These are phyloP conservation scores for Daldinia bambusicola DNA, from an alignment of 495 filamentous ascomycete genomes.

Conservation along the genomic window DNA sequence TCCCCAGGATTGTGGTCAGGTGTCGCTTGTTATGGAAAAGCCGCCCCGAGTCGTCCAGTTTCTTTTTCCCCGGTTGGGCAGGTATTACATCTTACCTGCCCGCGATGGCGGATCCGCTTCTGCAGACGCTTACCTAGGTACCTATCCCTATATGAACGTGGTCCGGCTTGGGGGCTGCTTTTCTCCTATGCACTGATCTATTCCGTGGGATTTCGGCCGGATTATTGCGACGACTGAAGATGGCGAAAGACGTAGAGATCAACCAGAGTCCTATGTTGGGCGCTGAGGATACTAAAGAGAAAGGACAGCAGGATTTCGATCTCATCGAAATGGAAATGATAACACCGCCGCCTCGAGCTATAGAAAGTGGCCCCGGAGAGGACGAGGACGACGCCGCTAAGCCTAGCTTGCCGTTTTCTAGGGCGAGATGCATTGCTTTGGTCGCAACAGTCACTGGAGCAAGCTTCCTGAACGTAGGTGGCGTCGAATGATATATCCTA, in stretches of 20 bases:
- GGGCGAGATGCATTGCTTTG: conserved; percentile 58
- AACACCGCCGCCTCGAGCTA: conserved; percentile 4
- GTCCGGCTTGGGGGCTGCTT: conserved; percentile 8
- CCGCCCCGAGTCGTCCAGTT: not conserved
- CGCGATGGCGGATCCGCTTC: conserved; percentile 31
- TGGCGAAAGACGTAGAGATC: conserved; percentile 30
- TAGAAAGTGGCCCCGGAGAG: conserved; percentile 26
- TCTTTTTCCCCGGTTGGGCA: not conserved
- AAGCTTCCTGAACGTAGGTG: conserved; percentile 64
- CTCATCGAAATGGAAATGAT: conserved; percentile 20
- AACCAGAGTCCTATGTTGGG: conserved; percentile 14
- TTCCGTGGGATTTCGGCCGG: conserved; percentile 6
- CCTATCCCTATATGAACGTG: conserved; percentile 23
- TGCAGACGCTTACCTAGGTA: conserved; percentile 14
- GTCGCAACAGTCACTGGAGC: conserved; percentile 64
- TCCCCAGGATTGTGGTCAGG: conserved; percentile 1
- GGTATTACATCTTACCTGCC: conserved; percentile 17
- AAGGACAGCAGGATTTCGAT: conserved; percentile 24
- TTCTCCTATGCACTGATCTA: not conserved
- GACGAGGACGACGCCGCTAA: conserved; percentile 25
- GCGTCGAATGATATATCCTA: not conserved
- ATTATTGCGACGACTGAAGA: conserved; percentile 17
- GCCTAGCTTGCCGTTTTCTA: conserved; percentile 53
- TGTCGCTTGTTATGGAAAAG: conserved; percentile 25
- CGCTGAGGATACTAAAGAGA: conserved; percentile 13